Evolutionary conservation across 139 green algal species (phyloP).

Genomic region (Yamagishiella unicocca): DNA sequence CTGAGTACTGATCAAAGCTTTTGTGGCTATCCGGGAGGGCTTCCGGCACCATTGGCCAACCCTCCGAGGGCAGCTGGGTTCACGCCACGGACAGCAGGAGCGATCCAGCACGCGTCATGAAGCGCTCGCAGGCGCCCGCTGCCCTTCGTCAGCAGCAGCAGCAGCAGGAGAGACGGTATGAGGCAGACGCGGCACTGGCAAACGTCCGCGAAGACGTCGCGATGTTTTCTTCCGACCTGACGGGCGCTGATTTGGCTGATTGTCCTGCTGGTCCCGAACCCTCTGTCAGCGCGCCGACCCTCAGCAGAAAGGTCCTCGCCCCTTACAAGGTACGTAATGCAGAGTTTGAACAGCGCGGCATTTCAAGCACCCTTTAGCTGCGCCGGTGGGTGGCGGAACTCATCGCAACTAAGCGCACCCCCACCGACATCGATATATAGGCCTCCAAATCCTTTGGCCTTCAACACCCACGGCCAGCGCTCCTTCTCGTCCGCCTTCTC

Average conservation of each 20-base stretch:
- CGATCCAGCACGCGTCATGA: too few relatives aligned
- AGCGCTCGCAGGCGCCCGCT: background rate
- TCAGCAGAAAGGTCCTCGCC: background rate
- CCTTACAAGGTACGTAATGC: slow-evolving; percentile 14
- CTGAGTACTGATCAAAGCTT: too few relatives aligned
- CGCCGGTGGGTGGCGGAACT: background rate
- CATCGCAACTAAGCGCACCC: background rate
- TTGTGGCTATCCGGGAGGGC: too few relatives aligned
- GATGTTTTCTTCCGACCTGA: background rate
- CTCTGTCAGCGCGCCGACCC: background rate
- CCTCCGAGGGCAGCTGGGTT: too few relatives aligned
- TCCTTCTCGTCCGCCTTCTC: background rate
- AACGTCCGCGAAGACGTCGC: background rate
- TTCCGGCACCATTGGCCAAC: too few relatives aligned
- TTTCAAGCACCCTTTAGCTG: background rate
- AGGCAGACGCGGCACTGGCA: background rate
- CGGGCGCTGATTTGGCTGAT: background rate
- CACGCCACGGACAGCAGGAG: too few relatives aligned
- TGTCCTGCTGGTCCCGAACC: background rate
- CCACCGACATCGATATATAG: background rate
- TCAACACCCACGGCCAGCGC: background rate
- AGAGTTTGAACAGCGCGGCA: background rate
- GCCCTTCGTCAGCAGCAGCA: background rate
- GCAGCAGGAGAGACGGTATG: background rate
- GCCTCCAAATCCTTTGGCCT: background rate